phyloP scores from a whole-genome alignment of 164 flowering plant genomes.

The Brasenia schreberi region DNA sequence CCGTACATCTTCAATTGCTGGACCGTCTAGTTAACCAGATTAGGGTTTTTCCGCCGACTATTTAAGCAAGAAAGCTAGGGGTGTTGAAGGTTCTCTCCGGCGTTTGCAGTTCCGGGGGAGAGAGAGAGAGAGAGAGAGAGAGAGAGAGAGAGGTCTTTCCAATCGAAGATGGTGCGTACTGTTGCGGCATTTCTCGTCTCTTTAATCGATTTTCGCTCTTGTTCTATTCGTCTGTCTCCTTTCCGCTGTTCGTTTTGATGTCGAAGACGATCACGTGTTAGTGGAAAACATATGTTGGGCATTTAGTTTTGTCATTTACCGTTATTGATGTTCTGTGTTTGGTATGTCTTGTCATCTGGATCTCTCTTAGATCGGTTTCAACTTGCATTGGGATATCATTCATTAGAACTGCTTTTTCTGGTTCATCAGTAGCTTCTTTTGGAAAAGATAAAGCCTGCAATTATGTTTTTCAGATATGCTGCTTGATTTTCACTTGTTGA shows the following conservation, averaged over 20 bases:
- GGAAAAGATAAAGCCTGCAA: too few species aligned
- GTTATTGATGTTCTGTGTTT: too few species aligned
- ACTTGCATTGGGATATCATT: too few species aligned
- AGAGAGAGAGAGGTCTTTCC: neutral
- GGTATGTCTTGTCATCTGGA: too few species aligned
- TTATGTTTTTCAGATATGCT: too few species aligned
- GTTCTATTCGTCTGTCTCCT: neutral
- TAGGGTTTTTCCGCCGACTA: neutral
- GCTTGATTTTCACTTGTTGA: too few species aligned
- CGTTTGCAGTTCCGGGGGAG: neutral
- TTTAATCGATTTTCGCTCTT: neutral
- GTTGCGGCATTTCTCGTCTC: neutral
- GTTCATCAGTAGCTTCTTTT: too few species aligned
- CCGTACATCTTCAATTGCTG: neutral
- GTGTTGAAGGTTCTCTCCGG: neutral
- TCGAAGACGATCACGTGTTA: neutral
- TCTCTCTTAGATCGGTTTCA: too few species aligned
- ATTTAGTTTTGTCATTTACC: too few species aligned
- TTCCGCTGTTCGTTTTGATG: neutral
- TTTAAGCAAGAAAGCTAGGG: neutral
- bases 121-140: neutral
- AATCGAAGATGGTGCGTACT: neutral
- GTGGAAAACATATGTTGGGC: too few species aligned
- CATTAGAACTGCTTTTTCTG: too few species aligned
- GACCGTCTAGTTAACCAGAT: neutral